These are phyloP conservation scores for Acrocalymma vagum DNA, from an alignment of 2,329 filamentous ascomycete genomes.

Conservation along the genomic window DNA sequence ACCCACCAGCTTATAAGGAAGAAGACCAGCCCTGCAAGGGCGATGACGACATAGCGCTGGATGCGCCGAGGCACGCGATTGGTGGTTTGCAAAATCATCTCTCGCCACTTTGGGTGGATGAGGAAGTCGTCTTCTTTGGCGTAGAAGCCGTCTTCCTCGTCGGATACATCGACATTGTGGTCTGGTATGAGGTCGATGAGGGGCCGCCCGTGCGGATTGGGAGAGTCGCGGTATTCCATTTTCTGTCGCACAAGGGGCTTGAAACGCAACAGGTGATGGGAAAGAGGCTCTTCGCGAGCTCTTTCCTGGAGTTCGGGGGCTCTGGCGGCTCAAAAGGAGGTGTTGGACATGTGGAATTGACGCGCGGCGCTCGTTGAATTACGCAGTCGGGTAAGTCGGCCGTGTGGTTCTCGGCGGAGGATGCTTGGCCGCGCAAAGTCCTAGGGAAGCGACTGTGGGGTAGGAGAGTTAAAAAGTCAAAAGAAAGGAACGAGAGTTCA, in stretches of 20 bases:
- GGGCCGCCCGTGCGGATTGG: constrained; percentile 23
- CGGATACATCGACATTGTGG: constrained; percentile 45
- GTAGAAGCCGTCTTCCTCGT: constrained; percentile 50
- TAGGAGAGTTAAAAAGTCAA: too few relatives aligned
- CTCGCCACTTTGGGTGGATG: constrained; percentile 41
- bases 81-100: constrained; percentile 29
- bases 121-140: constrained; percentile 43
- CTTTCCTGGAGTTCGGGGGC: neutral
- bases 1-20: constrained; percentile 46
- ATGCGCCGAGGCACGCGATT: constrained; percentile 44
- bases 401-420: too few relatives aligned
- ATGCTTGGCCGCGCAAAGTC: too few relatives aligned
- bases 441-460: too few relatives aligned
- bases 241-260: constrained; percentile 1
- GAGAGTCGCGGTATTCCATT: constrained; percentile 37
- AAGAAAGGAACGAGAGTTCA: too few relatives aligned
- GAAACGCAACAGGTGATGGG: too few relatives aligned
- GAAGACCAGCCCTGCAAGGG: constrained; percentile 36
- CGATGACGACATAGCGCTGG: constrained; percentile 45
- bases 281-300: constrained; percentile 3
- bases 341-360: constrained; percentile 2
- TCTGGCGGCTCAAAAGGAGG: neutral
- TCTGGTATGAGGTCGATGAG: constrained; percentile 43
- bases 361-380: constrained; percentile 4
- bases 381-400: constrained; percentile 3